Conservation (phyloP, 1,284 basidiomycete species). For the Bjerkandera adusta region DNA sequence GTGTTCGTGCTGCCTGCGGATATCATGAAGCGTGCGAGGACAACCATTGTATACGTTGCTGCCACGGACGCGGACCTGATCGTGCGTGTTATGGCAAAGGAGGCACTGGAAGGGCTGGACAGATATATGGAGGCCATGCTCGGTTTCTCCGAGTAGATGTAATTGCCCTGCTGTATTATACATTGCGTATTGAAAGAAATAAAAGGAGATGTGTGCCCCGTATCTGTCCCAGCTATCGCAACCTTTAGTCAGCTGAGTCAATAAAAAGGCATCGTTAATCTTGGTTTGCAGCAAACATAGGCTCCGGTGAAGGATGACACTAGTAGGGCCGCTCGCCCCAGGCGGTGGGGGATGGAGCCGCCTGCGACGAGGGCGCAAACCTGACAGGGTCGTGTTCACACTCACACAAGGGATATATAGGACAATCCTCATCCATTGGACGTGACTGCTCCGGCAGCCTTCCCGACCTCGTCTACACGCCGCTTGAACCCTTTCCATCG, state of each 20-base stretch:
- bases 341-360: conserved; percentile 21
- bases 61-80: conserved; percentile 72
- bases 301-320: too few relatives aligned
- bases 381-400: conserved; percentile 9
- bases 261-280: conserved; percentile 58
- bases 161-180: neutral
- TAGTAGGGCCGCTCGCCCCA: conserved; percentile 20
- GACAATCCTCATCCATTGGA: conserved; percentile 4
- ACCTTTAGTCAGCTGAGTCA: conserved; percentile 72
- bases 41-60: conserved; percentile 70
- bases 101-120: conserved; percentile 58
- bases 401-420: neutral
- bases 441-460: conserved; percentile 45
- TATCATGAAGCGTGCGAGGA: conserved; percentile 51
- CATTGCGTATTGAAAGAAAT: too few relatives aligned
- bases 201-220: conserved; percentile 62
- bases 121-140: conserved; percentile 49
- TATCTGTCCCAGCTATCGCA: conserved; percentile 82
- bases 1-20: conserved; percentile 32
- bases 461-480: conserved; percentile 69
- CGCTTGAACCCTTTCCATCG: conserved; percentile 68
- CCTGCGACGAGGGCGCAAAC: conserved; percentile 26
- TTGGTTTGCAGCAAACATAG: conserved; percentile 45
- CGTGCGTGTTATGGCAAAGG: conserved; percentile 77
- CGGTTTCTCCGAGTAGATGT: conserved; percentile 40